These are phyloP conservation scores for Emmonsia crescens DNA, from an alignment of 2,329 filamentous ascomycete species.

Conservation along the genomic window DNA sequence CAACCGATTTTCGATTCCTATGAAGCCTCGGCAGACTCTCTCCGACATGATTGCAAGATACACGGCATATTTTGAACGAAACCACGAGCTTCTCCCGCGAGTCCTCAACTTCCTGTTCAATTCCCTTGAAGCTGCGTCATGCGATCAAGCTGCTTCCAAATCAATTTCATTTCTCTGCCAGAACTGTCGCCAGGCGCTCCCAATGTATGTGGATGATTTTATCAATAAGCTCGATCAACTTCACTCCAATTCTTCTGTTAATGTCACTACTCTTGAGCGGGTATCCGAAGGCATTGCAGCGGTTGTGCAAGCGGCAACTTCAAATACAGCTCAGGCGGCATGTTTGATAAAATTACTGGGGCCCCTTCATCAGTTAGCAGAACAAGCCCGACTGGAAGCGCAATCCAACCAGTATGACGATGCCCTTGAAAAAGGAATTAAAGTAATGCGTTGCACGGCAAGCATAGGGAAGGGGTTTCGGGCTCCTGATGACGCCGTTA, in stretches of 20 bases:
- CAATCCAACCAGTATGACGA: conserved; percentile 22
- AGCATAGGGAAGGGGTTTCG: conserved; percentile 33
- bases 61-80: conserved; percentile 35
- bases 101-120: conserved; percentile 36
- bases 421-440: conserved; percentile 24
- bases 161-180: conserved; percentile 36
- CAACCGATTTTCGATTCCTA: conserved; percentile 22
- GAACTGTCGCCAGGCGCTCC: conserved; percentile 32
- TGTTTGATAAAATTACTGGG: conserved; percentile 29
- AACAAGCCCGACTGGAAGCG: conserved; percentile 23
- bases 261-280: conserved; percentile 28
- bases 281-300: conserved; percentile 36
- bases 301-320: conserved; percentile 31
- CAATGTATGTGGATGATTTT: conserved; percentile 33
- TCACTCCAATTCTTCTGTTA: conserved; percentile 27
- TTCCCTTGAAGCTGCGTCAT: conserved; percentile 32
- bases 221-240: conserved; percentile 32
- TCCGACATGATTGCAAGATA: conserved; percentile 35
- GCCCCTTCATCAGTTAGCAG: conserved; percentile 28
- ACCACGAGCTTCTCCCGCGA: conserved; percentile 28
- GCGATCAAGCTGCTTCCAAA: conserved; percentile 32
- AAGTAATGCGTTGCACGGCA: conserved; percentile 30
- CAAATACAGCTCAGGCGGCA: conserved; percentile 31
- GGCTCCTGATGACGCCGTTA: conserved; percentile 25
- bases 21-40: conserved; percentile 31